Evolutionary conservation across 2,329 filamentous ascomycete species (phyloP), one percentile per base, ranked within the genome.

Genomic region (Verticillium albo-atrum): DNA sequence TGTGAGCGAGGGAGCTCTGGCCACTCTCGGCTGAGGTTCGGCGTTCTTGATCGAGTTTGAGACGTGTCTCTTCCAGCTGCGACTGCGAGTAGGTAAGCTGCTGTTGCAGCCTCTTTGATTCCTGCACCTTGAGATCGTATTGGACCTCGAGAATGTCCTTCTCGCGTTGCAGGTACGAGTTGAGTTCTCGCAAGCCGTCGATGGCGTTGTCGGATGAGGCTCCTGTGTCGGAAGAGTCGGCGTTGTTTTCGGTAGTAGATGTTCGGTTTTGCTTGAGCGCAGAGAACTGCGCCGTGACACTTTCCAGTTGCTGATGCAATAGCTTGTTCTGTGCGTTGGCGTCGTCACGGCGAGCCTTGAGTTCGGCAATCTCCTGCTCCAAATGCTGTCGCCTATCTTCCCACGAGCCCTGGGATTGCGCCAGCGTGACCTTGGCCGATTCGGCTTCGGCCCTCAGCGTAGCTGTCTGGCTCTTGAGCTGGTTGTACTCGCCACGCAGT

Each of bases 131-230:
- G 52, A 98, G 81, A 66, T 97, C 93, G 68, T 92, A 90, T 69
- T 98, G 94, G n/a, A 97, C 91, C 67, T 99, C 94, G 9, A 97
- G 84, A 65, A 99, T 98, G 71, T 98, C 95, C 79, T 98, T 99
- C 76, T 99, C 96, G 50, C 92, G 89, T 53, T 94, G 89, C 62
- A 99, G 79, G 72, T 95, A 99, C 62, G 86, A 89, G 75, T 96
- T 96, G 59, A 99, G 85, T 68, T 98, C 94, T 62, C 95, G 90
- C 10, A 97, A 84, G 57, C 90, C 91, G 65, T 92, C 90, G n/a
- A 61, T 61, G 47, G 85, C 86, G 35, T 85, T 79, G 56, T 86
- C 81, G 4, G 84, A 76, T 9, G 42, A 23, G 6, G 81, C 75
- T 17, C 82, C 74, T 1, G 81, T 73, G 14, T 78, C 78, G 60